Percentiles rank a stretch among this genome's conserved stretches.
Conservation (phyloP, 2,329 filamentous ascomycete genomes). For the Aspergillus transmontanensis region DNA sequence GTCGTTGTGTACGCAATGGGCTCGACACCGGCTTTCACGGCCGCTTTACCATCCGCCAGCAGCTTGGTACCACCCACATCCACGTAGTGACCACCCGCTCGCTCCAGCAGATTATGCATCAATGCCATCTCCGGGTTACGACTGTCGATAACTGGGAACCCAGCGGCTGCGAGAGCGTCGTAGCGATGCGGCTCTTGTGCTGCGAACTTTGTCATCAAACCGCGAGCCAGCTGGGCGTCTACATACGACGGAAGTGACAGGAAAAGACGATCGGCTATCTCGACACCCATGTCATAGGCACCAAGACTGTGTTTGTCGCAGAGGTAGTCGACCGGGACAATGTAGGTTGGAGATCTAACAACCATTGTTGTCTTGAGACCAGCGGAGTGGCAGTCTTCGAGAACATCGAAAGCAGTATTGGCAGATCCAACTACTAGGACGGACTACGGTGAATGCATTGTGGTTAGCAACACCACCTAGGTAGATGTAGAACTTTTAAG, state of each 20-base stretch:
- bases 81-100: constrained; percentile 45
- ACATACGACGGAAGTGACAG: constrained; percentile 12
- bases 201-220: constrained; percentile 27
- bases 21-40: constrained; percentile 32
- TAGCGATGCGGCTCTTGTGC: constrained; percentile 40
- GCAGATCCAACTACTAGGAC: constrained; percentile 51
- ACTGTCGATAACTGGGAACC: constrained; percentile 43
- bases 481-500: no score
- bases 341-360: constrained; percentile 45
- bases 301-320: constrained; percentile 24
- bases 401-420: constrained; percentile 52
- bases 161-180: constrained; percentile 31
- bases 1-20: constrained; percentile 34
- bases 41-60: constrained; percentile 35
- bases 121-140: constrained; percentile 22
- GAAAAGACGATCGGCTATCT: constrained; percentile 15
- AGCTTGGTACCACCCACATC: constrained; percentile 41
- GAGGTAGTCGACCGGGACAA: constrained; percentile 26
- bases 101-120: constrained; percentile 39
- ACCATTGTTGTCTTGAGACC: constrained; percentile 49
- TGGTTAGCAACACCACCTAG: not conserved
- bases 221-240: constrained; percentile 15
- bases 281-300: constrained; percentile 29
- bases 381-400: constrained; percentile 49
- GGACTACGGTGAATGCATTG: constrained; percentile 25